Conservation (phyloP, 441 rosid species). For the Metrosideros polymorpha region DNA sequence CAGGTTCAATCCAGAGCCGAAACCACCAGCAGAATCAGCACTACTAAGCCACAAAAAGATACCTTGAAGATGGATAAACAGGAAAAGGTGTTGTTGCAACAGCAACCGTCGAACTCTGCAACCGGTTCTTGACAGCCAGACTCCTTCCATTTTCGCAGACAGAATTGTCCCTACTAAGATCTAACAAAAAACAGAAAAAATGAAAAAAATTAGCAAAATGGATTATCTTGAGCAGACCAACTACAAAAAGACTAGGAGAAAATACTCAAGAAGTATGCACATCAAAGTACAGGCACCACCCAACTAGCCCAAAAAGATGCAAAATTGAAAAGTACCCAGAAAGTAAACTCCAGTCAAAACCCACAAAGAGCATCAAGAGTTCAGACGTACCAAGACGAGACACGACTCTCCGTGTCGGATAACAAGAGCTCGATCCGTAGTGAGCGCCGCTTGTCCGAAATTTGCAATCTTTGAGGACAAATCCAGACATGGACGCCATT, state of each 20-base stretch:
- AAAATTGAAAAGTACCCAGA: background rate
- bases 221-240: background rate
- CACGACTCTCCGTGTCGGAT: conserved; percentile 18
- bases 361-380: background rate
- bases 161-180: conserved; percentile 21
- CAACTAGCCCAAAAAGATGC: background rate
- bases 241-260: background rate
- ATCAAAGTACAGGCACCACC: background rate
- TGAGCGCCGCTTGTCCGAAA: conserved; percentile 18
- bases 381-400: conserved; percentile 41
- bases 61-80: conserved; percentile 37
- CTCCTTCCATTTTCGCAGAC: conserved; percentile 21
- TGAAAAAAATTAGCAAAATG: background rate
- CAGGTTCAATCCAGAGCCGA: background rate
- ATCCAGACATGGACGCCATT: conserved; percentile 68
- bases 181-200: conserved; percentile 20
- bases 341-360: background rate
- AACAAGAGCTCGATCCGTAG: conserved; percentile 9
- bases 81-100: conserved; percentile 17
- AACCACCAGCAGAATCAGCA: background rate
- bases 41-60: background rate
- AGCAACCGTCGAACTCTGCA: conserved; percentile 22
- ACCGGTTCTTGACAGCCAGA: conserved; percentile 23
- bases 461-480: conserved; percentile 36
- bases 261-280: background rate